phyloP scores from a whole-genome alignment of 805 yeast genomes.

The Lipomyces mesembrius region DNA sequence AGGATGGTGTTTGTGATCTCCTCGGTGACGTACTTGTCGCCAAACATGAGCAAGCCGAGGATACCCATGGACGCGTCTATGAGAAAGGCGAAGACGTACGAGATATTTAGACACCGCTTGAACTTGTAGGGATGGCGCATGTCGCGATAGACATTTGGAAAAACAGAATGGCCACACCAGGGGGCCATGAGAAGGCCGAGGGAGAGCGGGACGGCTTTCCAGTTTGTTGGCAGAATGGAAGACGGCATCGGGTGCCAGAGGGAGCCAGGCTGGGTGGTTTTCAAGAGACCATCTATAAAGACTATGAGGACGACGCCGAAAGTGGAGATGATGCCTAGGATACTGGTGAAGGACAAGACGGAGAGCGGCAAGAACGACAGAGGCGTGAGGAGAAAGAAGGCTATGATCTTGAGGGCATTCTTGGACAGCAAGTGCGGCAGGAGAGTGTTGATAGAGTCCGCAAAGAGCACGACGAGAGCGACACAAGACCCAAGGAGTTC shows the following conservation, averaged over 20 bases:
- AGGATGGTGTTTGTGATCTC: conserved; percentile 71
- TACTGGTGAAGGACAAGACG: conserved; percentile 67
- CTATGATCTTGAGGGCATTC: conserved; percentile 65
- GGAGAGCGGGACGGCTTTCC: conserved; percentile 54
- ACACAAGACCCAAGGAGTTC: conserved; percentile 85
- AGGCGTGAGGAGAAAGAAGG: conserved; percentile 71
- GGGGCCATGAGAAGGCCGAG: conserved; percentile 56
- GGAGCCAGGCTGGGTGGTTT: conserved; percentile 73
- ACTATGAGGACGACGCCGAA: conserved; percentile 64
- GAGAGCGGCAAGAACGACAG: conserved; percentile 80
- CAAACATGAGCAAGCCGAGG: conserved; percentile 81
- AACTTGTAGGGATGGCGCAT: conserved; percentile 73
- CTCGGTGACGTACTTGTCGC: conserved; percentile 47
- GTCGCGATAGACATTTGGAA: conserved; percentile 75
- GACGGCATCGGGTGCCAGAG: conserved; percentile 66
- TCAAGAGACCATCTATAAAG: conserved; percentile 65
- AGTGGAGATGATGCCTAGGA: conserved; percentile 74
- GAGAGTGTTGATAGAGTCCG: conserved; percentile 79
- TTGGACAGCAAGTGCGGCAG: conserved; percentile 48
- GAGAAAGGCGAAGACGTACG: conserved; percentile 61
- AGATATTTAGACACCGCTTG: conserved; percentile 55
- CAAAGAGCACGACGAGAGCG: conserved; percentile 76
- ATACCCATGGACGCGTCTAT: conserved; percentile 67
- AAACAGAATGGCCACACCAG: conserved; percentile 84
- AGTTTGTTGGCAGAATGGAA: conserved; percentile 66